These are phyloP conservation scores for Pichia cactophila DNA, from an alignment of 1,139 yeast genomes.

Conservation along the genomic window DNA sequence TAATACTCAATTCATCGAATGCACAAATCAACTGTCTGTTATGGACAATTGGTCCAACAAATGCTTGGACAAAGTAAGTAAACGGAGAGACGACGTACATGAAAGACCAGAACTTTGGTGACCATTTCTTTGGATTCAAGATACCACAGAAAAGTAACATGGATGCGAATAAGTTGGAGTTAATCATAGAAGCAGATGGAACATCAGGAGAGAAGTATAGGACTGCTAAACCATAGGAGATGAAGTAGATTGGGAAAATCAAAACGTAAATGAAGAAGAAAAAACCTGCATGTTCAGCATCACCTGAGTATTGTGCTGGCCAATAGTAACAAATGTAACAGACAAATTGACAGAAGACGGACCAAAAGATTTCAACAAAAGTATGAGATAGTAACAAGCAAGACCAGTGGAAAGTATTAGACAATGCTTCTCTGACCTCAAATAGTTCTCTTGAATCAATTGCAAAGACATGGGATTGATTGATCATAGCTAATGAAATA, in stretches of 20 bases:
- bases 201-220: constrained; percentile 55
- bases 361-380: constrained; percentile 49
- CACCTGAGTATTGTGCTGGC: constrained; percentile 44
- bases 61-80: constrained; percentile 57
- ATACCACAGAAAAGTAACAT: constrained; percentile 58
- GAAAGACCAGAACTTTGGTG: constrained; percentile 69
- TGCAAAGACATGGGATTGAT: constrained; percentile 53
- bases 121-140: constrained; percentile 45
- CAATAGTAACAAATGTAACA: constrained; percentile 51
- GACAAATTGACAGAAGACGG: constrained; percentile 42
- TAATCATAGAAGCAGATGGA: constrained; percentile 52
- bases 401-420: constrained; percentile 63
- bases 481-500: constrained; percentile 45
- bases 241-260: constrained; percentile 49
- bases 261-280: constrained; percentile 46
- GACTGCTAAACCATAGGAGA: constrained; percentile 47
- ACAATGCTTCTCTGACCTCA: constrained; percentile 57
- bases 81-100: constrained; percentile 68
- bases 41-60: constrained; percentile 47
- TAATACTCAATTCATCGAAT: constrained; percentile 40
- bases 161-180: constrained; percentile 40
- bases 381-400: constrained; percentile 45
- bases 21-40: constrained; percentile 49
- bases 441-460: constrained; percentile 47
- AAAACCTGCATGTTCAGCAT: constrained; percentile 44